Conservation (phyloP, 2,329 filamentous ascomycete genomes). For the Tolypocladium inflatum region DNA sequence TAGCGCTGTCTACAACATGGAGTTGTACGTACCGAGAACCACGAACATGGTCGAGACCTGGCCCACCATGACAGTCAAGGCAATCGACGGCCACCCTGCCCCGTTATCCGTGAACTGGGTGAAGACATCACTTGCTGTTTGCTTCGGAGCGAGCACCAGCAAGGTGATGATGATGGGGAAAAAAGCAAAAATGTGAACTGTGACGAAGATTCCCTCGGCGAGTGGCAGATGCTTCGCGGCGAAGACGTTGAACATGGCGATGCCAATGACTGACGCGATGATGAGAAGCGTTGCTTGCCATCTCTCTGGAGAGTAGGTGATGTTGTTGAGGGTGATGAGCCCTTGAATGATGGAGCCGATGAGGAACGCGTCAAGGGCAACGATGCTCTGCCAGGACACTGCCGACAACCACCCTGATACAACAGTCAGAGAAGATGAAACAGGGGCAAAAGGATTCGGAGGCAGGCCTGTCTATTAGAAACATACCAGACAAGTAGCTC, state of each 20-base stretch:
- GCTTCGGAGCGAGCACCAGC: constrained; percentile 5
- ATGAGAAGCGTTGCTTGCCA: constrained; percentile 6
- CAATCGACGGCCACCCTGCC: constrained; percentile 4
- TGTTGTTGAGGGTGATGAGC: constrained; percentile 23
- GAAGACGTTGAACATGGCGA: constrained; percentile 6
- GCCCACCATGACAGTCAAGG: constrained; percentile 8
- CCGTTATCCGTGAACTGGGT: constrained; percentile 6
- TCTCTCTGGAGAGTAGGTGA: neutral
- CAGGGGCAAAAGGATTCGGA: neutral
- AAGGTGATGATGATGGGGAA: constrained; percentile 7
- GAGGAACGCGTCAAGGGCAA: constrained; percentile 31
- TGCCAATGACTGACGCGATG: constrained; percentile 3
- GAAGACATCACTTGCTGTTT: constrained; percentile 4
- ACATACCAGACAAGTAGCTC: constrained; percentile 29
- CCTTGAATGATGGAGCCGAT: constrained; percentile 35
- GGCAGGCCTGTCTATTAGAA: neutral
- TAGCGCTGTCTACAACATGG: too few species aligned
- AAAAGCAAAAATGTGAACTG: constrained; percentile 7
- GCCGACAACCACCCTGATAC: constrained; percentile 30
- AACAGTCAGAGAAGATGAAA: neutral
- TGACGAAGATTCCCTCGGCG: constrained; percentile 6
- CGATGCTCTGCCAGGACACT: constrained; percentile 32
- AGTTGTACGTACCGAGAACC: constrained; percentile 2
- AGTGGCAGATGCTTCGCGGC: constrained; percentile 5
- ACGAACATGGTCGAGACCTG: constrained; percentile 6